Base-by-base conservation (phyloP, 345 rosid species). In the Dimocarpus longan region DNA sequence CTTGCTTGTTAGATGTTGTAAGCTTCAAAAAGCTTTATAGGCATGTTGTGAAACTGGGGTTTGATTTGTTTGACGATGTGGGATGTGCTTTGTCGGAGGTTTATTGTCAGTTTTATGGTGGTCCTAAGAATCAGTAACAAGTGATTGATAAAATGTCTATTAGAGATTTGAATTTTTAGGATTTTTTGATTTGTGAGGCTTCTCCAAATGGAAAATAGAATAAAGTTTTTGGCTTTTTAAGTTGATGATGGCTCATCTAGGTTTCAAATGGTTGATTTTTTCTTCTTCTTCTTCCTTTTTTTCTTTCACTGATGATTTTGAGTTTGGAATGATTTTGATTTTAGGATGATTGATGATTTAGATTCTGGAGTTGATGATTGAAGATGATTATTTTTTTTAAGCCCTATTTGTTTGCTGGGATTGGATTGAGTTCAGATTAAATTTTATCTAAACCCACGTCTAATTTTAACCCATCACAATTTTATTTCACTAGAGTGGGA, bases 21-120 rank as follows among this genome's bases (percentile, higher is more conserved):
- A 75, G 10, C 63, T 87, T 86, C 54, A 79, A 70, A 78, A 63
- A 16, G 78, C 54, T 84, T 81, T 86, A 88, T 70, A 83, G 82
- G 69, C 78, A 77, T 57, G 42, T 88, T 24, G 46, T 82, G 66
- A 88, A 86, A 52, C 32, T 86, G 80, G 89, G 91, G 37, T 78
- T 84, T 72, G 89, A 88, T 79, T 79, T 81, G 43, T 82, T 60
- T 84, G 81, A 66, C 37, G 63, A 39, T 7, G 81, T 88, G 71
- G 81, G 44, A 48, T 44, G 40, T 76, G 84, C 82, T 63, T 78
- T 83, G 68, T 54, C 48, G 21, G 82, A 83, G 78, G 70, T 80
- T 48, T 76, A 80, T 40, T 22, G 10, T 1, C 73, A 32, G 70
- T 48, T 28, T 67, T 59, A 66, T 6, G 80, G 69, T 66, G 81